A percentile compares a stretch with the other conserved stretches of the same genome.
Conservation (phyloP, 331 rosid species). For the Acacia concinna region DNA sequence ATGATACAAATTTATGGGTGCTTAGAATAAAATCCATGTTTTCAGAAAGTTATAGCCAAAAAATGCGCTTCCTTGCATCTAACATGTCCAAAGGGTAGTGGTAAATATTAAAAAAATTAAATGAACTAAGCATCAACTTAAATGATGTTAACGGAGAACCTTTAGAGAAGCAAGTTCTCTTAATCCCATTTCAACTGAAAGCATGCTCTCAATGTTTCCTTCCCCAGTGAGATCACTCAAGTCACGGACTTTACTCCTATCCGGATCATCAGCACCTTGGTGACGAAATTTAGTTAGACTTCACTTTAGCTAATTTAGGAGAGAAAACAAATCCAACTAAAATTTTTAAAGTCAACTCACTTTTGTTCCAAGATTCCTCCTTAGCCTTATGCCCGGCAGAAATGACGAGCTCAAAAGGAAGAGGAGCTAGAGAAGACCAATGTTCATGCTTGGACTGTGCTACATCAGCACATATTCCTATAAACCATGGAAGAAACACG, state of each 20-base stretch:
- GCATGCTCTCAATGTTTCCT: slow-evolving; percentile 99
- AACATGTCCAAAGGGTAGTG: slow-evolving; percentile 5
- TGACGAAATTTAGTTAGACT: slow-evolving; percentile 36
- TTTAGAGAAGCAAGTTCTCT: slow-evolving; percentile 85
- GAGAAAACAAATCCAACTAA: slow-evolving; percentile 5
- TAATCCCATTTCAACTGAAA: slow-evolving; percentile 97
- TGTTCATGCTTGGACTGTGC: slow-evolving; percentile 80
- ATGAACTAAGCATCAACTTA: slow-evolving; percentile 13
- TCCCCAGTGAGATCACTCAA: slow-evolving; percentile 89
- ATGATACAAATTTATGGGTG: not conserved
- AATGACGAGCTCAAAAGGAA: slow-evolving; percentile 87
- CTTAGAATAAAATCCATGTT: slow-evolving; percentile 22
- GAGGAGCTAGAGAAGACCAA: slow-evolving; percentile 97
- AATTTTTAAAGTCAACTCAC: slow-evolving; percentile 39
- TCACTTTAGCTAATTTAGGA: slow-evolving; percentile 14
- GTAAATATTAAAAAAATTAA: not conserved
- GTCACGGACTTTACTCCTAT: slow-evolving; percentile 73
- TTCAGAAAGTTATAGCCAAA: not conserved
- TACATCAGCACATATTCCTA: slow-evolving; percentile 89
- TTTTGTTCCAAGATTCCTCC: slow-evolving; percentile 82
- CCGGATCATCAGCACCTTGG: slow-evolving; percentile 71
- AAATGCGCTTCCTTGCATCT: not conserved
- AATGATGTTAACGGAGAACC: slow-evolving; percentile 47
- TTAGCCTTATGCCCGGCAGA: slow-evolving; percentile 98
- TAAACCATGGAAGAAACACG: slow-evolving; percentile 35